These are phyloP conservation scores for Luffa acutangula DNA, from an alignment of 306 rosid genomes.

Conservation along the genomic window DNA sequence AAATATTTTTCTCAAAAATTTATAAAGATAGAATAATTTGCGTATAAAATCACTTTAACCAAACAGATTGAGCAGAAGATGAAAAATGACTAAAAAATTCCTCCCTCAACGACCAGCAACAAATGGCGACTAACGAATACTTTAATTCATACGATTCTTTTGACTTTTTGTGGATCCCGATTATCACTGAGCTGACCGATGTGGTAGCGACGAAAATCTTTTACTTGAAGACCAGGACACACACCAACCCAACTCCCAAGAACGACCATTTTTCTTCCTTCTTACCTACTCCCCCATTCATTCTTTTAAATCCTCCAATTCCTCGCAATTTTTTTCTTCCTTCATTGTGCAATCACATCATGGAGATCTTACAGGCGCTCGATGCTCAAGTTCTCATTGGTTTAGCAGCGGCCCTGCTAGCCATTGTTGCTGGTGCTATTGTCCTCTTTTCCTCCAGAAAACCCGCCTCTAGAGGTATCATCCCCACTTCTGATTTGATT, in stretches of 20 bases:
- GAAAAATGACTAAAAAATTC: no score
- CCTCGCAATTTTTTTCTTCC: background rate
- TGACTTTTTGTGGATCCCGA: background rate
- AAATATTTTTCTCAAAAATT: no score
- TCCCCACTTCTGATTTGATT: background rate
- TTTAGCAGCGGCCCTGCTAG: constrained; percentile 41
- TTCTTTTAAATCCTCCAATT: background rate
- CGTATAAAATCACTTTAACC: no score
- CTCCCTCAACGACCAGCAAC: background rate
- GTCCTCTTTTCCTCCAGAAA: constrained; percentile 51
- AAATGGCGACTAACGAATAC: background rate
- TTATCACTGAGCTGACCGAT: background rate
- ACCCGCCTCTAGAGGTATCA: constrained; percentile 37
- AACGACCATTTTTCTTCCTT: background rate
- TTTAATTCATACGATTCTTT: background rate
- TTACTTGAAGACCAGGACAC: background rate
- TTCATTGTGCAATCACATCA: background rate
- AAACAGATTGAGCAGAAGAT: no score
- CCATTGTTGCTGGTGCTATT: constrained; percentile 42
- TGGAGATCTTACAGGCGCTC: constrained; percentile 47
- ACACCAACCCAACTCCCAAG: background rate
- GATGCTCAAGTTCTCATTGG: constrained; percentile 51
- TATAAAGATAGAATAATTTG: no score
- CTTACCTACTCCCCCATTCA: background rate
- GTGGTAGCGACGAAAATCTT: background rate